Percentiles rank a stretch among this genome's conserved stretches.
These are phyloP conservation scores for Cladosporium sp. DNA, from an alignment of 2,329 filamentous ascomycete genomes.

Conservation along the genomic window DNA sequence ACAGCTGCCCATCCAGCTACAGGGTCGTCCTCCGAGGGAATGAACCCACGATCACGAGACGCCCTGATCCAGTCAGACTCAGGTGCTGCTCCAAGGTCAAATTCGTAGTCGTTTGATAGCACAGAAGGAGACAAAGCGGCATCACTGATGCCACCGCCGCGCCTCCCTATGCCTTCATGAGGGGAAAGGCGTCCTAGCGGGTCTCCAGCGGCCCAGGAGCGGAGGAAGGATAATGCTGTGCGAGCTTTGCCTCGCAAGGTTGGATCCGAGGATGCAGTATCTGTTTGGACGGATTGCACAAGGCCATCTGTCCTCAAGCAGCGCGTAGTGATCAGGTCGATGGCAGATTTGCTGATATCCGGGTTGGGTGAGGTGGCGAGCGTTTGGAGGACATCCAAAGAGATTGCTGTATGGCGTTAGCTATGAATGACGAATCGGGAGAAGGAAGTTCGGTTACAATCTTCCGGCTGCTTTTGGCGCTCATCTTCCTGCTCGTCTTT, in stretches of 20 bases:
- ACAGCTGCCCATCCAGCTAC: slow-evolving; percentile 19
- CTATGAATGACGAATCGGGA: neutral
- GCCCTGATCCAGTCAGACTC: neutral
- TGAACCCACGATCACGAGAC: slow-evolving; percentile 13
- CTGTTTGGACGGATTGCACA: neutral
- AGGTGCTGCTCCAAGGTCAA: neutral
- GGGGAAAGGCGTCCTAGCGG: neutral
- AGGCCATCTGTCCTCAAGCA: neutral
- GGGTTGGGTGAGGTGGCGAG: slow-evolving; percentile 39
- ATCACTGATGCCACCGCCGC: neutral
- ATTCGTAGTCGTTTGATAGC: neutral
- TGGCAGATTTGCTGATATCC: slow-evolving; percentile 38
- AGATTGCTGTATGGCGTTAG: slow-evolving; percentile 30
- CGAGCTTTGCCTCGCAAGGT: neutral
- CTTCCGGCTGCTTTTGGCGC: slow-evolving; percentile 27
- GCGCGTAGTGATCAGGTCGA: slow-evolving; percentile 24
- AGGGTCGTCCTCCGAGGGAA: slow-evolving; percentile 24
- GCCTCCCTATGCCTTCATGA: neutral
- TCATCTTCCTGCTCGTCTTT: slow-evolving; percentile 55
- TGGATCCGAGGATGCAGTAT: neutral
- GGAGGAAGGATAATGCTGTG: neutral
- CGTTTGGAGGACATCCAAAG: slow-evolving; percentile 35
- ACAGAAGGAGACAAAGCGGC: neutral
- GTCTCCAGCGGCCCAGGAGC: neutral
- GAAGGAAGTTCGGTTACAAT: slow-evolving; percentile 9